These are phyloP conservation scores for Trypanosoma vivax DNA, from an alignment of 208 protist species.

Conservation along the genomic window DNA sequence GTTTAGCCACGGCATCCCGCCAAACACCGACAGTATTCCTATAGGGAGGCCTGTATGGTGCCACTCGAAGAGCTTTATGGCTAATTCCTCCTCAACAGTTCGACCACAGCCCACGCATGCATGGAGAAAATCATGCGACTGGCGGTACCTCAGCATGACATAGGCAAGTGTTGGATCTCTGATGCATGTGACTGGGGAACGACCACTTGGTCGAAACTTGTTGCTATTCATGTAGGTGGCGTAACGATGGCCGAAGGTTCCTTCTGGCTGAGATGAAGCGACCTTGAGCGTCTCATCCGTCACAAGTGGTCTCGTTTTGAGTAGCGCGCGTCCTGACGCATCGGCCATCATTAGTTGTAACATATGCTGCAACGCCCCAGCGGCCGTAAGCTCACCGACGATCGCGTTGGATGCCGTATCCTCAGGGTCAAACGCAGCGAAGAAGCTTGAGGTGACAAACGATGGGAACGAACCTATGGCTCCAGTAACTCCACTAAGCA, in stretches of 20 bases:
- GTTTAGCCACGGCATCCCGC: slow-evolving; percentile 54
- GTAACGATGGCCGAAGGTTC: slow-evolving; percentile 74
- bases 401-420: slow-evolving; percentile 53
- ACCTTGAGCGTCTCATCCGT: slow-evolving; percentile 50
- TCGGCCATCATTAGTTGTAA: slow-evolving; percentile 75
- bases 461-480: slow-evolving; percentile 25
- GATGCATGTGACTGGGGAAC: slow-evolving; percentile 55
- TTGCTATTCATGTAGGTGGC: slow-evolving; percentile 75
- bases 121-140: slow-evolving; percentile 84
- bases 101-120: slow-evolving; percentile 53
- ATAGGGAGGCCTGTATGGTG: slow-evolving; percentile 76
- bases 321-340: slow-evolving; percentile 47
- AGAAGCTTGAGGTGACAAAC: slow-evolving; percentile 46
- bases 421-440: slow-evolving; percentile 60
- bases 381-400: slow-evolving; percentile 68
- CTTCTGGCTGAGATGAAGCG: slow-evolving; percentile 32
- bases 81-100: slow-evolving; percentile 79
- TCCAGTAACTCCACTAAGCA: slow-evolving; percentile 22
- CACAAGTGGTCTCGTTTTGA: slow-evolving; percentile 46
- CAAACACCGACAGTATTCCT: slow-evolving; percentile 54
- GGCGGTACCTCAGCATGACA: slow-evolving; percentile 82
- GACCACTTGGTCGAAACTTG: slow-evolving; percentile 62
- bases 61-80: slow-evolving; percentile 80
- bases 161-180: slow-evolving; percentile 66
- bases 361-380: slow-evolving; percentile 60